Evolutionary conservation across 2,329 filamentous ascomycete genomes (phyloP).

Genomic region (Grosmannia clavigera): DNA sequence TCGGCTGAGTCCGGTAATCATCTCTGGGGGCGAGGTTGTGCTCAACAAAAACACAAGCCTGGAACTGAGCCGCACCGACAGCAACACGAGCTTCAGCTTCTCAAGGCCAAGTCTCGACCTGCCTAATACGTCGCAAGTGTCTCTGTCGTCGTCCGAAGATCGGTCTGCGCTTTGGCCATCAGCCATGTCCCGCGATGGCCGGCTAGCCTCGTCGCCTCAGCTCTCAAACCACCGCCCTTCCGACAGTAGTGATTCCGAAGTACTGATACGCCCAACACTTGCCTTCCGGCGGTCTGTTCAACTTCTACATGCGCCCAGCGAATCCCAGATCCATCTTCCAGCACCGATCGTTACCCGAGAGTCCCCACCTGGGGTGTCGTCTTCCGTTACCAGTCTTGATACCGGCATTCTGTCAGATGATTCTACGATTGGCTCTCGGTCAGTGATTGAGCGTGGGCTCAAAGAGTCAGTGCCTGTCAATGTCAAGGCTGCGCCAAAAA

Average conservation of each 20-base stretch:
- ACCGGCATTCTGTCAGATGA: slow-evolving; percentile 46
- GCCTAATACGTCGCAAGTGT: slow-evolving; percentile 29
- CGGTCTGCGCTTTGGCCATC: slow-evolving; percentile 42
- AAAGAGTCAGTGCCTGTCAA: neutral
- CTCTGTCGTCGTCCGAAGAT: slow-evolving; percentile 27
- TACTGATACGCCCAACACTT: slow-evolving; percentile 35
- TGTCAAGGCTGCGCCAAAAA: slow-evolving; percentile 28
- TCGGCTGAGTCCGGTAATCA: slow-evolving; percentile 53
- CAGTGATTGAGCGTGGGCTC: slow-evolving; percentile 21
- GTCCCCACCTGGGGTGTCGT: slow-evolving; percentile 23
- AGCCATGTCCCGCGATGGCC: slow-evolving; percentile 29
- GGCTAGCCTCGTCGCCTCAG: slow-evolving; percentile 13
- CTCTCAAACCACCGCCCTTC: slow-evolving; percentile 31
- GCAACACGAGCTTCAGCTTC: slow-evolving; percentile 31
- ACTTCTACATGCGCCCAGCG: slow-evolving; percentile 32
- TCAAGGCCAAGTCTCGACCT: slow-evolving; percentile 28
- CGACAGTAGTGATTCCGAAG: slow-evolving; percentile 45
- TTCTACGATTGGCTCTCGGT: slow-evolving; percentile 30
- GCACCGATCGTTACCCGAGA: slow-evolving; percentile 36
- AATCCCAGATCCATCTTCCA: slow-evolving; percentile 33
- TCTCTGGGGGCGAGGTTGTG: slow-evolving; percentile 49
- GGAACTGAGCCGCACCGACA: slow-evolving; percentile 36
- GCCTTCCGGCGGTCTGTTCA: slow-evolving; percentile 44
- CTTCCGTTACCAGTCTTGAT: slow-evolving; percentile 44
- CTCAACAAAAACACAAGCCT: slow-evolving; percentile 45